Conservation (phyloP, 257 asterid species). For the Scutellaria minor region DNA sequence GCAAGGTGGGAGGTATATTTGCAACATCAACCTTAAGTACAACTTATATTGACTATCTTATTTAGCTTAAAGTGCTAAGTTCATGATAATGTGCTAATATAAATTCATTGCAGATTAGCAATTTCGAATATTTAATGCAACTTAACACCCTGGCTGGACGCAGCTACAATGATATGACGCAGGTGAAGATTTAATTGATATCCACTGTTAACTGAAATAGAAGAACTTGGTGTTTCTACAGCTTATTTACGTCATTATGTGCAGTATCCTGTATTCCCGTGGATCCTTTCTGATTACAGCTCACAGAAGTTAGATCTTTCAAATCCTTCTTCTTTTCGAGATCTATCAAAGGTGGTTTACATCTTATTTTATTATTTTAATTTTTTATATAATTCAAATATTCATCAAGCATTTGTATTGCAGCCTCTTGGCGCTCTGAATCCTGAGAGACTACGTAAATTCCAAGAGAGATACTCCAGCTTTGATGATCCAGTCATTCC, state of each 20-base stretch:
- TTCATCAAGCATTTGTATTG: slow-evolving; percentile 41
- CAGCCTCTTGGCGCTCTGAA: slow-evolving; percentile 98
- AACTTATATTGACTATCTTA: slow-evolving; percentile 28
- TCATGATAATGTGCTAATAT: slow-evolving; percentile 34
- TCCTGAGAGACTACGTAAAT: slow-evolving; percentile 78
- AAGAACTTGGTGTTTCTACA: slow-evolving; percentile 28
- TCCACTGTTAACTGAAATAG: slow-evolving; percentile 25
- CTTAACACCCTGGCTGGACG: slow-evolving; percentile 98
- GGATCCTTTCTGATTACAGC: slow-evolving; percentile 94
- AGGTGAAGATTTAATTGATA: slow-evolving; percentile 53
- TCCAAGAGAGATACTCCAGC: slow-evolving; percentile 95
- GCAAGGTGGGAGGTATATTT: slow-evolving; percentile 95
- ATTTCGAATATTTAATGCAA: slow-evolving; percentile 97
- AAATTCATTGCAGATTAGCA: slow-evolving; percentile 82
- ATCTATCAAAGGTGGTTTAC: slow-evolving; percentile 84
- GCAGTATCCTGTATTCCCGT: slow-evolving; percentile 99
- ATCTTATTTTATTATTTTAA: slow-evolving; percentile 14
- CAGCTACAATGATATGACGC: slow-evolving; percentile 95
- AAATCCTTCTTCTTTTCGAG: slow-evolving; percentile 86
- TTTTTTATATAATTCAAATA: slow-evolving; percentile 21
- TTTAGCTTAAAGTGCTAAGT: slow-evolving; percentile 34
- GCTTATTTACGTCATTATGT: slow-evolving; percentile 37
- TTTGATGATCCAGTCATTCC: slow-evolving; percentile 96
- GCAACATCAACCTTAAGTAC: slow-evolving; percentile 36
- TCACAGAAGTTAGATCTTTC: slow-evolving; percentile 77